Evolutionary conservation across 176 grass and related monocot genomes (phyloP).

Genomic region (Elymus sibiricus): DNA sequence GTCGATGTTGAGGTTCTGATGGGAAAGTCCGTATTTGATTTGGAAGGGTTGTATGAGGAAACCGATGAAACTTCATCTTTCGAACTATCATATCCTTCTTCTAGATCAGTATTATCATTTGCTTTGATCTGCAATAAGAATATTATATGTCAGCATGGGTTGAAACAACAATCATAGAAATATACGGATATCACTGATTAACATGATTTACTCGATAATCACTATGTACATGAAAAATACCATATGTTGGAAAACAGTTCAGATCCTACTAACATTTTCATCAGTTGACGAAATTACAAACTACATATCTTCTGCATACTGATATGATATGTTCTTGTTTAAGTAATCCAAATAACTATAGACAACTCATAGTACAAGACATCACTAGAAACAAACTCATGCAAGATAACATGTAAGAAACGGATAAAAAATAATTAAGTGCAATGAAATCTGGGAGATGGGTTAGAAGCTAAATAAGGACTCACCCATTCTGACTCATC

Average conservation of each 20-base stretch:
- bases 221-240: slow-evolving; percentile 14
- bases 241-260: background rate
- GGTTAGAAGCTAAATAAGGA: slow-evolving; percentile 8
- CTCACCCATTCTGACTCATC: slow-evolving; percentile 97
- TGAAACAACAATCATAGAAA: slow-evolving; percentile 9
- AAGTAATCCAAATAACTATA: slow-evolving; percentile 8
- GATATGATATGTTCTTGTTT: background rate
- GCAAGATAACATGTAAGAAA: slow-evolving; percentile 15
- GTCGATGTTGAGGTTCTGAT: slow-evolving; percentile 67
- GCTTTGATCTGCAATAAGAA: slow-evolving; percentile 55
- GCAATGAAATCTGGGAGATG: background rate
- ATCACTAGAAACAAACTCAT: slow-evolving; percentile 4
- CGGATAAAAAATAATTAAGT: background rate
- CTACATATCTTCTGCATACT: background rate
- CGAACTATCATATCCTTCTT: slow-evolving; percentile 95
- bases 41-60: slow-evolving; percentile 87
- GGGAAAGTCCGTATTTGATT: slow-evolving; percentile 58
- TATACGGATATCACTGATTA: background rate
- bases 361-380: slow-evolving; percentile 7
- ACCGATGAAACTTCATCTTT: slow-evolving; percentile 97
- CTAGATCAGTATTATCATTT: slow-evolving; percentile 78
- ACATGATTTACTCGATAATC: slow-evolving; percentile 15
- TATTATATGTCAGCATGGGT: background rate
- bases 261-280: background rate
- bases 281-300: slow-evolving; percentile 5